Base-by-base conservation (phyloP, 2,329 filamentous ascomycete species). In the Cytospora paraplurivora region DNA sequence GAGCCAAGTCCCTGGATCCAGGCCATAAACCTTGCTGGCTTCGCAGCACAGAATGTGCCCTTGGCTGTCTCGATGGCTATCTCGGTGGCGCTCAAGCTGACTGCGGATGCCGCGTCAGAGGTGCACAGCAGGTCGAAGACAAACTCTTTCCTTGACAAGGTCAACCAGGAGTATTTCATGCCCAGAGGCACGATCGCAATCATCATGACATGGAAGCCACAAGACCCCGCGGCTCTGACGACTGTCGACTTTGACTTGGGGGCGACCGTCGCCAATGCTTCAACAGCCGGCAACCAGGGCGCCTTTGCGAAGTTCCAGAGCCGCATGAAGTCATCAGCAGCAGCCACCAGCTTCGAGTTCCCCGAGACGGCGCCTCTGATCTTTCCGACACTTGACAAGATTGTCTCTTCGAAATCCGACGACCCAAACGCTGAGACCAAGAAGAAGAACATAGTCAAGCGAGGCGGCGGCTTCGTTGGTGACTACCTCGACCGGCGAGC, bases 111-210 rank as follows among this genome's bases (percentile, higher is more conserved):
- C 1, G 76, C 77, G 1, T 76, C 77, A 60, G 77, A 80, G 57
- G 71, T 76, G 0, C 74, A 78, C 35, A 74, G 72, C 11, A 75
- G 76, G 19, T 72, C 75, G 68, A 73, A 77, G 50, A 78, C 81
- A 0, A 87, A 86, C 68, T 74, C 70, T 0, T 88, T 85, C 69
- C 77, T 88, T 17, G 79, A 86, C 67, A 73, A 76, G 41, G 77
- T 85, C 68, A 88, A 88, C 68, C 75, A 79, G 10, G 76, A 82
- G 3, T 79, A 85, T 64, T 88, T 88, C 71, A 78, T 77, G 54
- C 85, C 85, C 0, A 78, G 78, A 1, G 85, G 85, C 0, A 76
- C 88, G 0, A 83, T 81, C 13, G 72, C 70, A 4, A 49, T 76
- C 21, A 76, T 88, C 44, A 79, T 87, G 73, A 81, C 81, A 1